A percentile compares a stretch with the other conserved stretches of the same genome.
These are phyloP conservation scores for Thalassiosira sp. DNA, from an alignment of 352 stramenopile genomes.

Conservation along the genomic window DNA sequence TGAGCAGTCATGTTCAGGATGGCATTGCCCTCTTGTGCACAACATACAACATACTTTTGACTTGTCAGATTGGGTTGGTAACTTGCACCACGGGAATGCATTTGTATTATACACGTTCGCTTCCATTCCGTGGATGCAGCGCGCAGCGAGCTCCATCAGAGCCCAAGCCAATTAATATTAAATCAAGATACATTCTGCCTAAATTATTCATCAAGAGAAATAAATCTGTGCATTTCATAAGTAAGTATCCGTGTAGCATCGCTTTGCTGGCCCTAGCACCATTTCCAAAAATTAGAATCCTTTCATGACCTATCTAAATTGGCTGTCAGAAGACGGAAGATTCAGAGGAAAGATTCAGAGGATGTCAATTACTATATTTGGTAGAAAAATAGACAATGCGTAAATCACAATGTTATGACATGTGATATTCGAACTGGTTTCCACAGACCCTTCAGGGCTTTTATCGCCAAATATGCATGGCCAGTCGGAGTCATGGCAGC, in stretches of 20 bases:
- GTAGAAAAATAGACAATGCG: too few relatives aligned
- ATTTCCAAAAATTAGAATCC: too few relatives aligned
- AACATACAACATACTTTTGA: too few relatives aligned
- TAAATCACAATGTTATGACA: slow-evolving; percentile 50
- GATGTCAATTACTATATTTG: too few relatives aligned
- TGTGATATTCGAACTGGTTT: slow-evolving; percentile 44
- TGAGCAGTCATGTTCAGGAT: background rate
- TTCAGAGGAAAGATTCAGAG: too few relatives aligned
- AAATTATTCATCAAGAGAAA: background rate
- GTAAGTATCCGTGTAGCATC: too few relatives aligned
- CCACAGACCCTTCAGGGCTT: slow-evolving; percentile 26
- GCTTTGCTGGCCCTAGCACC: too few relatives aligned
- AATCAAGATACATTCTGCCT: background rate
- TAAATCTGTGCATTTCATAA: background rate
- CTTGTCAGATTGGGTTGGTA: too few relatives aligned
- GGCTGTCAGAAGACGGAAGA: too few relatives aligned
- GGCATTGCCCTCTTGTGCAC: too few relatives aligned
- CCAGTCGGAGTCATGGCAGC: slow-evolving; percentile 47
- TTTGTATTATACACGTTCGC: background rate
- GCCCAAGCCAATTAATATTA: background rate
- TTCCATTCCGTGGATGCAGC: background rate
- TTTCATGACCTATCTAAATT: too few relatives aligned
- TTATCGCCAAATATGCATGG: slow-evolving; percentile 50
- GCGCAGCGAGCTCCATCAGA: background rate
- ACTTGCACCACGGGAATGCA: background rate